phyloP scores from a whole-genome alignment of 306 rosid genomes.

The Vicia sativa region DNA sequence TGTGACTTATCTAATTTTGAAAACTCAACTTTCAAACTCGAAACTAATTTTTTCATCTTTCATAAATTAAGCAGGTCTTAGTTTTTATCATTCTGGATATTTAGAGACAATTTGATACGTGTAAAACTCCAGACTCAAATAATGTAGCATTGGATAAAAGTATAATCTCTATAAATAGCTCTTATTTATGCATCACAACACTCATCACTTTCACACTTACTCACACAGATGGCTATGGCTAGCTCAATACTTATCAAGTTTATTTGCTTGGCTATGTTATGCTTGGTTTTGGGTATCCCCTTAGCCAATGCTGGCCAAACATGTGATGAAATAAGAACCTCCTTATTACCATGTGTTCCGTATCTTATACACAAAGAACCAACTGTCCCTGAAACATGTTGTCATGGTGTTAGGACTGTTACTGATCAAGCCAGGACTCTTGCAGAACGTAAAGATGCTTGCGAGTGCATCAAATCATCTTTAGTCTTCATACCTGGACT shows the following conservation, averaged over 20 bases:
- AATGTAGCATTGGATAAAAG: no score
- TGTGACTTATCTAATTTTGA: no score
- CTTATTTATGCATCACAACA: no score
- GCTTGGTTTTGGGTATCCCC: conserved; percentile 12
- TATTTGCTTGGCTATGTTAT: conserved; percentile 21
- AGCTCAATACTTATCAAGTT: not conserved
- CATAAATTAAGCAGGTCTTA: no score
- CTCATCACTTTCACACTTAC: not conserved
- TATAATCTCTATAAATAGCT: no score
- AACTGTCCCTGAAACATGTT: conserved; percentile 24
- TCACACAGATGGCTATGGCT: conserved; percentile 22
- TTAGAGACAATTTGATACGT: no score
- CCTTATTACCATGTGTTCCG: conserved; percentile 17
- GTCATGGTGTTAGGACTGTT: not conserved
- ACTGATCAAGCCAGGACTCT: not conserved
- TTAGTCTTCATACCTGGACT: not conserved
- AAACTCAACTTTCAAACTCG: no score
- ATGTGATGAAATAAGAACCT: not conserved
- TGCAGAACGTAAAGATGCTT: conserved; percentile 24
- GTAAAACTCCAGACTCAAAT: no score
- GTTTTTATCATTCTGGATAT: no score
- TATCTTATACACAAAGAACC: not conserved
- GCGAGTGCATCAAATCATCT: conserved; percentile 15
- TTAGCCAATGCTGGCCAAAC: conserved; percentile 19
- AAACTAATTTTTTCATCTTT: no score